A percentile compares a stretch with the other conserved stretches of the same genome.
Conservation (phyloP, 495 filamentous ascomycete species). For the Penicillium angulare region DNA sequence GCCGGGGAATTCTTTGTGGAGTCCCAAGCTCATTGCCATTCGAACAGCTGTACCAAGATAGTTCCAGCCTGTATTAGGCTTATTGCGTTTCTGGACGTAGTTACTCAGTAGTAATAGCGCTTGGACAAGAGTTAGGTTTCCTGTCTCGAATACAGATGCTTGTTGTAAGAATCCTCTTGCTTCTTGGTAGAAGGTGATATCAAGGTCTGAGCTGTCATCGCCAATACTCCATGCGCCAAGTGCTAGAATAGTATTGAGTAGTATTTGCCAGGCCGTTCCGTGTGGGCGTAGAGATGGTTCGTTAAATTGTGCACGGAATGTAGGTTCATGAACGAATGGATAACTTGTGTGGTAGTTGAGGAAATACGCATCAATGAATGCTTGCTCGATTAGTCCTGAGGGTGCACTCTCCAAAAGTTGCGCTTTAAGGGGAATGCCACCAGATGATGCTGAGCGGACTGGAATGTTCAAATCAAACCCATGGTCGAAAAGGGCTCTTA, state of each 20-base stretch:
- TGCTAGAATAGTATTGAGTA: constrained; percentile 51
- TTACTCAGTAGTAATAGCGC: constrained; percentile 52
- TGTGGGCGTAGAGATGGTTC: constrained; percentile 50
- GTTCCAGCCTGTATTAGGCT: constrained; percentile 57
- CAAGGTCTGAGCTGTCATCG: constrained; percentile 48
- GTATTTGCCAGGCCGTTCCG: constrained; percentile 50
- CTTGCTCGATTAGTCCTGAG: constrained; percentile 43
- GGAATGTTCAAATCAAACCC: constrained; percentile 47
- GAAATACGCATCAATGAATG: constrained; percentile 53
- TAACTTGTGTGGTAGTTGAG: constrained; percentile 53
- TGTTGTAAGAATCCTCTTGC: constrained; percentile 43
- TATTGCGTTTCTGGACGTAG: constrained; percentile 55
- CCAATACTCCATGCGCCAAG: constrained; percentile 52
- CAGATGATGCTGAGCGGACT: constrained; percentile 30
- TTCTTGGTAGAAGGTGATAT: constrained; percentile 49
- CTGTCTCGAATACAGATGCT: constrained; percentile 49
- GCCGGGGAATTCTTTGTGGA: constrained; percentile 55
- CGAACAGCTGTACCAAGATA: constrained; percentile 50
- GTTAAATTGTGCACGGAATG: constrained; percentile 53
- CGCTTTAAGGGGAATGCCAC: constrained; percentile 37
- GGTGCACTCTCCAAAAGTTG: constrained; percentile 43
- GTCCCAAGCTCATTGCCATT: constrained; percentile 53
- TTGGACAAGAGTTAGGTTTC: constrained; percentile 52
- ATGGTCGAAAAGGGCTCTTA: constrained; percentile 45
- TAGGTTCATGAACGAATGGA: constrained; percentile 54